Conservation (phyloP, 306 rosid genomes). For the Abrus pulchellus region DNA sequence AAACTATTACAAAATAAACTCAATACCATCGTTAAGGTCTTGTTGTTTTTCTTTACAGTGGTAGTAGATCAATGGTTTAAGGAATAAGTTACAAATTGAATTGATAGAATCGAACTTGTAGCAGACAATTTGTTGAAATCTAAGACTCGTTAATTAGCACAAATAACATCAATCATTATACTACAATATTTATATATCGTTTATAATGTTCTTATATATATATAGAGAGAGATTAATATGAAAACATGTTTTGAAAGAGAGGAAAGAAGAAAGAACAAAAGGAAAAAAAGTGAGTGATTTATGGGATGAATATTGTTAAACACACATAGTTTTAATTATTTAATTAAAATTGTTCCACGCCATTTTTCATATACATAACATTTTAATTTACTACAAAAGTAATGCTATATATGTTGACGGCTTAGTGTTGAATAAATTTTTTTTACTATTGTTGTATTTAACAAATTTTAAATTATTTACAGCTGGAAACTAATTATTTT, state of each 20-base stretch:
- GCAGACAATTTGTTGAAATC: not conserved
- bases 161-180: constrained; percentile 8
- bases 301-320: not conserved
- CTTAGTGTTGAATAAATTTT: no score
- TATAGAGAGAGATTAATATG: no score
- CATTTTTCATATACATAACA: not conserved
- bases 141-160: not conserved
- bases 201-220: not conserved
- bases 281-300: not conserved
- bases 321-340: not conserved
- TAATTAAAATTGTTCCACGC: not conserved
- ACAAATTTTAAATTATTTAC: no score
- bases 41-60: not conserved
- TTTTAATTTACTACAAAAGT: not conserved
- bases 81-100: not conserved
- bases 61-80: not conserved
- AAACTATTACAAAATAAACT: not conserved
- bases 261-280: not conserved
- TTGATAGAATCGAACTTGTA: not conserved
- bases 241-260: not conserved
- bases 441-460: no score
- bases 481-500: not conserved
- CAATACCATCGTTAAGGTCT: not conserved
- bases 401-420: not conserved
- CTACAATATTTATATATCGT: not conserved